These are phyloP conservation scores for Fusarium marasasianum DNA, from an alignment of 2,329 filamentous ascomycete species.

Conservation along the genomic window DNA sequence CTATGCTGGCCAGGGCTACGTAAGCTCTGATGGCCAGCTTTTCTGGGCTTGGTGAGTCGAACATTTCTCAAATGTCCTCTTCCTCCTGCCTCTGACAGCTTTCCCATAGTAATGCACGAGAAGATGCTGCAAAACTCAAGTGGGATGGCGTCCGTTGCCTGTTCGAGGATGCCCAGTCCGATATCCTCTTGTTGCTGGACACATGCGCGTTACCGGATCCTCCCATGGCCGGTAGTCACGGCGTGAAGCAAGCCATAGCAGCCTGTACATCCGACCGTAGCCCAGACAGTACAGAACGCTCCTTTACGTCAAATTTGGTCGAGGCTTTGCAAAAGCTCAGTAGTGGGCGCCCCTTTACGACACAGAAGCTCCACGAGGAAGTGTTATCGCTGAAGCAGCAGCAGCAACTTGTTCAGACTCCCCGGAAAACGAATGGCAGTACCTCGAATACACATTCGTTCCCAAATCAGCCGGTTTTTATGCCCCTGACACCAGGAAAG, in stretches of 20 bases:
- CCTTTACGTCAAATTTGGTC: slow-evolving; percentile 67
- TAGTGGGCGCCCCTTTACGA: slow-evolving; percentile 63
- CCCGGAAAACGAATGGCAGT: slow-evolving; percentile 58
- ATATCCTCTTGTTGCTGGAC: slow-evolving; percentile 70
- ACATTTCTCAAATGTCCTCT: slow-evolving; percentile 27
- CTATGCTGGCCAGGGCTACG: slow-evolving; percentile 69
- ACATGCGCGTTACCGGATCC: slow-evolving; percentile 66
- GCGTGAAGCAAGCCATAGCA: slow-evolving; percentile 70
- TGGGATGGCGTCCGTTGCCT: slow-evolving; percentile 71
- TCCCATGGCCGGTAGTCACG: slow-evolving; percentile 60
- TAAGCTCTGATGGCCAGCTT: slow-evolving; percentile 67
- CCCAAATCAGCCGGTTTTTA: slow-evolving; percentile 59
- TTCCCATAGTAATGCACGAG: slow-evolving; percentile 61
- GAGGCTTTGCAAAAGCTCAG: slow-evolving; percentile 65
- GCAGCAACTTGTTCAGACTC: slow-evolving; percentile 54
- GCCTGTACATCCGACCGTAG: slow-evolving; percentile 64
- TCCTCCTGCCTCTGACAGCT: slow-evolving; percentile 48
- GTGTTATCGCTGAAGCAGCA: slow-evolving; percentile 56
- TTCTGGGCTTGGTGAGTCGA: slow-evolving; percentile 73
- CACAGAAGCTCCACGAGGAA: slow-evolving; percentile 67
- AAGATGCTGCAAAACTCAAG: slow-evolving; percentile 68
- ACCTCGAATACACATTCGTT: slow-evolving; percentile 47
- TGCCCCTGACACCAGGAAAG: slow-evolving; percentile 65
- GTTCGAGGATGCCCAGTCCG: slow-evolving; percentile 70
- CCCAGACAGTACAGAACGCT: slow-evolving; percentile 56